phyloP scores from a whole-genome alignment of 1,284 basidiomycete species.

The Stereum hirsutum region DNA sequence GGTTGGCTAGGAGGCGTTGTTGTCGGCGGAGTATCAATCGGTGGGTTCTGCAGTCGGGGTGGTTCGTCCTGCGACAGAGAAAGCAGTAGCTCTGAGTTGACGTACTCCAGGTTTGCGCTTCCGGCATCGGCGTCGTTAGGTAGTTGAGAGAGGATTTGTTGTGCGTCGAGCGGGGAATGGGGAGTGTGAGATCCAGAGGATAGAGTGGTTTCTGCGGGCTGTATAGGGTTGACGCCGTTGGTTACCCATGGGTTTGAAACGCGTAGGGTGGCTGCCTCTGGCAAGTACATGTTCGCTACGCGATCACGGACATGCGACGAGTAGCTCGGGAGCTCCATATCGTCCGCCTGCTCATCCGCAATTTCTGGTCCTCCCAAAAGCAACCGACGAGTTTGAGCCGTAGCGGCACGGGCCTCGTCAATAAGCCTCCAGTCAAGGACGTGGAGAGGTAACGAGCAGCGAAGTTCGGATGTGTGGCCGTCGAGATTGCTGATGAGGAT shows the following conservation, averaged over 20 bases:
- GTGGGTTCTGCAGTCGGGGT: conserved; percentile 19
- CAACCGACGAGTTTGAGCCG: conserved; percentile 63
- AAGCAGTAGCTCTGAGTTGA: conserved; percentile 73
- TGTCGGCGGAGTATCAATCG: conserved; percentile 18
- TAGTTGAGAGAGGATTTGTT: conserved; percentile 15
- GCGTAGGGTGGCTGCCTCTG: conserved; percentile 55
- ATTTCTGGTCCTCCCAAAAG: conserved; percentile 38
- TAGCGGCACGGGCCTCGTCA: conserved; percentile 65
- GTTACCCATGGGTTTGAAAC: conserved; percentile 56
- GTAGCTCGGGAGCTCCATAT: conserved; percentile 79
- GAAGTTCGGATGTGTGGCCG: conserved; percentile 83
- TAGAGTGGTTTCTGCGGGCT: conserved; percentile 3
- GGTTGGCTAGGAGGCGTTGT: conserved; percentile 16
- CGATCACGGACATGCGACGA: conserved; percentile 83
- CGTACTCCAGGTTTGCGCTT: conserved; percentile 49
- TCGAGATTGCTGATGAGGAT: conserved; percentile 79
- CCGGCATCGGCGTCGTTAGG: conserved; percentile 5
- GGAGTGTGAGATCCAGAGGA: conserved; percentile 4
- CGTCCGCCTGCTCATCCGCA: conserved; percentile 23
- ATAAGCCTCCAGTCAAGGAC: conserved; percentile 69
- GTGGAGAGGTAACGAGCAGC: conserved; percentile 83
- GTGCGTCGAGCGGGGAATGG: conserved; percentile 25
- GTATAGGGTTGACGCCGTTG: conserved; percentile 27
- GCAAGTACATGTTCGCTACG: conserved; percentile 71
- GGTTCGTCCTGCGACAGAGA: conserved; percentile 38